Evolutionary conservation across 495 filamentous ascomycete genomes (phyloP).

Genomic region (Penicillium macrosclerotiorum): DNA sequence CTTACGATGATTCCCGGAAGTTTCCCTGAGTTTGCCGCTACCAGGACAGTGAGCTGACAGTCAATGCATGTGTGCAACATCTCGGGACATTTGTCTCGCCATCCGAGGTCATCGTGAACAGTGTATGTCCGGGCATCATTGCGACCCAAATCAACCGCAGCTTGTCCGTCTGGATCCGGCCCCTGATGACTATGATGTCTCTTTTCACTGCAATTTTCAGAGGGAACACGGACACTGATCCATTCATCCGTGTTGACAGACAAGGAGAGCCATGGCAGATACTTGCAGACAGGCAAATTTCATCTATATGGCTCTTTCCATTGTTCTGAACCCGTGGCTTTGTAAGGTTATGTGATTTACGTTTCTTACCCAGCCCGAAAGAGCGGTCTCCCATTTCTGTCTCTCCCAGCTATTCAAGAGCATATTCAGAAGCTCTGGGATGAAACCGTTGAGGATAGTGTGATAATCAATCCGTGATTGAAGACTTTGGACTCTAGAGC

Average conservation of each 20-base stretch:
- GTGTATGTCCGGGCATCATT: constrained; percentile 29
- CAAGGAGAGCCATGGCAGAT: constrained; percentile 26
- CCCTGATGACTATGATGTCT: constrained; percentile 8
- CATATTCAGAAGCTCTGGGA: constrained; percentile 3
- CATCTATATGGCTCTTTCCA: not conserved
- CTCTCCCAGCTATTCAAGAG: not conserved
- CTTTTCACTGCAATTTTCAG: constrained; percentile 5
- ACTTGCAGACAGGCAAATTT: not conserved
- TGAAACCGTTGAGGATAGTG: not conserved
- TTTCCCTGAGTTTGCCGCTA: constrained; percentile 12
- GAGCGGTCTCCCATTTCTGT: not conserved
- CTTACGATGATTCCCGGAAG: constrained; percentile 17
- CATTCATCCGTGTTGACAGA: constrained; percentile 15
- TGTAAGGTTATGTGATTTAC: no score
- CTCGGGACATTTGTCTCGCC: constrained; percentile 14
- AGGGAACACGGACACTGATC: constrained; percentile 15
- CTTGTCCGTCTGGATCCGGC: constrained; percentile 11
- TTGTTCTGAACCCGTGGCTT: no score
- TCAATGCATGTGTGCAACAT: constrained; percentile 22
- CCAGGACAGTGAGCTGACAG: constrained; percentile 25
- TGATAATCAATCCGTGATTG: not conserved
- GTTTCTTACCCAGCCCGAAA: not conserved
- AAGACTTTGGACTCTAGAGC: not conserved
- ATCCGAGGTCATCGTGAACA: constrained; percentile 24
- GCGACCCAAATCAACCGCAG: constrained; percentile 13